phyloP scores from a whole-genome alignment of 495 filamentous ascomycete genomes.

The Lophium mytilinum region DNA sequence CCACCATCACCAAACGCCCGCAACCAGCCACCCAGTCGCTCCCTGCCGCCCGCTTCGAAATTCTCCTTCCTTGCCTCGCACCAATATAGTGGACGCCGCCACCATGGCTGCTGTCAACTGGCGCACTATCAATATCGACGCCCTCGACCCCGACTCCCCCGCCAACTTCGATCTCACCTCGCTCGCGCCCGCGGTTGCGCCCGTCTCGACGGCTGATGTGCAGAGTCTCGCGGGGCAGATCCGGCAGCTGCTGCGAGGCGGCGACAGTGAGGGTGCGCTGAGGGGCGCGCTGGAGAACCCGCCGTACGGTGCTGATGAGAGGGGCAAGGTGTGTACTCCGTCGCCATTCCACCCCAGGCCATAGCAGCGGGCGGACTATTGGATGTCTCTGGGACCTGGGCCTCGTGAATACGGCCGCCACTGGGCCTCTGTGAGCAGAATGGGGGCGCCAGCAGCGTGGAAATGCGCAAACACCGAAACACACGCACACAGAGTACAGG shows the following conservation, averaged over 20 bases:
- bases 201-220: slow-evolving; percentile 61
- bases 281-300: slow-evolving; percentile 68
- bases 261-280: slow-evolving; percentile 78
- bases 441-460: slow-evolving; percentile 11
- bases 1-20: not conserved
- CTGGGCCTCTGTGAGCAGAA: slow-evolving; percentile 1
- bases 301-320: slow-evolving; percentile 61
- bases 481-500: slow-evolving; percentile 8
- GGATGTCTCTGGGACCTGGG: slow-evolving; percentile 17
- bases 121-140: slow-evolving; percentile 91
- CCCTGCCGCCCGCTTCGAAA: not conserved
- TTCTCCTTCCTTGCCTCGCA: not conserved
- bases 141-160: slow-evolving; percentile 76
- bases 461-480: slow-evolving; percentile 8
- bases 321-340: slow-evolving; percentile 53
- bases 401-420: not conserved
- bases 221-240: slow-evolving; percentile 67
- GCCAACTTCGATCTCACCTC: slow-evolving; percentile 79
- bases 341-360: slow-evolving; percentile 6
- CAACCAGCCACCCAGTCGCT: not conserved
- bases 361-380: slow-evolving; percentile 4
- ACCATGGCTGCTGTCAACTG: slow-evolving; percentile 60
- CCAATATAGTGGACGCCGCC: slow-evolving; percentile 15
- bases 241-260: slow-evolving; percentile 73
- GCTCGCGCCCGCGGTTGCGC: slow-evolving; percentile 61